These are phyloP conservation scores for Trichoderma sp. DNA, from an alignment of 2,329 filamentous ascomycete species.

Conservation along the genomic window DNA sequence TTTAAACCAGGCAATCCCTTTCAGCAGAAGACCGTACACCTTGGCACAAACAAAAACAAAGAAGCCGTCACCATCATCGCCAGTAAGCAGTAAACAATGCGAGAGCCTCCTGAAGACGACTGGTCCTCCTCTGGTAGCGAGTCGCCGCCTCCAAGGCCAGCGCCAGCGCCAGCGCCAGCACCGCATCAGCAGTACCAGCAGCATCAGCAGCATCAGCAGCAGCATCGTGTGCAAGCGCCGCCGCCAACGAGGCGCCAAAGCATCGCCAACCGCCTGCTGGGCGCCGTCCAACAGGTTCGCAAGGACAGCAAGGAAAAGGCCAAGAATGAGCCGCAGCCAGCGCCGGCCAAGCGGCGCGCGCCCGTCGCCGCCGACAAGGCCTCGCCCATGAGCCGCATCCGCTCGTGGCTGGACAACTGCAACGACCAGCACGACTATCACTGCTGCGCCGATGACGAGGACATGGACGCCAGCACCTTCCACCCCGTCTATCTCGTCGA, in stretches of 20 bases:
- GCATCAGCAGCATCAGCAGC: too few relatives aligned
- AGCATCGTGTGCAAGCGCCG: slow-evolving; percentile 11
- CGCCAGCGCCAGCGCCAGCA: slow-evolving; percentile 19
- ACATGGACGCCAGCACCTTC: slow-evolving; percentile 38
- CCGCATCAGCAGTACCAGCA: not conserved
- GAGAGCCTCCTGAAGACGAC: slow-evolving; percentile 9
- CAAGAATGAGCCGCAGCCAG: slow-evolving; percentile 6
- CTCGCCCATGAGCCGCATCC: slow-evolving; percentile 44
- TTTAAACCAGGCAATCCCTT: not conserved
- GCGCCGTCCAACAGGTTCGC: slow-evolving; percentile 39
- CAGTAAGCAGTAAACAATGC: slow-evolving; percentile 3
- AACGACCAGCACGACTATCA: slow-evolving; percentile 46
- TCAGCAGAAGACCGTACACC: not conserved
- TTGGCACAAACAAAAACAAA: not conserved
- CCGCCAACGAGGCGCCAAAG: slow-evolving; percentile 43
- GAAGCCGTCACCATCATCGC: not conserved
- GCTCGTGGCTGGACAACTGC: slow-evolving; percentile 48
- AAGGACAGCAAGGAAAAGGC: slow-evolving; percentile 33
- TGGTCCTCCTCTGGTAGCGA: slow-evolving; percentile 22
- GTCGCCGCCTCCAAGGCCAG: slow-evolving; percentile 14
- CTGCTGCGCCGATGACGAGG: slow-evolving; percentile 37
- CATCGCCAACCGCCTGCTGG: slow-evolving; percentile 44
- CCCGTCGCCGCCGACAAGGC: slow-evolving; percentile 36
- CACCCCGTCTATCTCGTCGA: slow-evolving; percentile 47
- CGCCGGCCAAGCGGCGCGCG: slow-evolving; percentile 34